Base-by-base conservation (phyloP, 1,139 yeast genomes). In the Geotrichum carabidarum region DNA sequence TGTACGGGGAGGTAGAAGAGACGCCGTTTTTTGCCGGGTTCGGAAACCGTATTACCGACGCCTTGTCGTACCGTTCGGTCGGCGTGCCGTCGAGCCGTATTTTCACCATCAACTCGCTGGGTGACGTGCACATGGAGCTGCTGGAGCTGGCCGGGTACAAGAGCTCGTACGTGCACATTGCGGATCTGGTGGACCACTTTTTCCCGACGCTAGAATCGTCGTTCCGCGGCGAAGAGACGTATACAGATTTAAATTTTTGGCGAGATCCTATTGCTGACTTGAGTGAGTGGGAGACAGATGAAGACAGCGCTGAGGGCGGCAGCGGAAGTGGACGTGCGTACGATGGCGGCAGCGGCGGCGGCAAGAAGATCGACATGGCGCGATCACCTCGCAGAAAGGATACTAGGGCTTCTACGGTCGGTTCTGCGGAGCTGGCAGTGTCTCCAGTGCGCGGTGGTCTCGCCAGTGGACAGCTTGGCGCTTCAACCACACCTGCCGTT, bases 1-100 rank as follows among this genome's bases (percentile, higher is more conserved):
- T 94, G 35, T 81, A 68, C 60, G 71, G 67, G 11, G 70, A 65
- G 44, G 61, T 58, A 11, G 65, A 65, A 31, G 62, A 62, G 34
- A 85, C 91, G 0, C 97, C 98, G 3, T 94, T 94, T 65, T 91
- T 88, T 70, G 99, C 99, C 5, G 99, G 99, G 0, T 94, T 94
- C 69, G 99, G 99, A 22, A 94, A 94, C 68, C 77, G 96, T 62
- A 93, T 94, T 58, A 94, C 99, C 0, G 99, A 94, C 73, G 99
- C 99, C 5, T 78, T 94, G 55, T 88, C 97, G 57, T 94, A 94
- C 69, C 77, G 99, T 63, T 86, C 93, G 11, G 99, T 93, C 4
- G 90, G 94, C 11, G 88, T 94, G 8, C 99, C 99, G 1, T 84
- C 95, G 35, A 94, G 96, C 44, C 78, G 96, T 59, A 91, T 94